These are phyloP conservation scores for Beauveria pseudobassiana DNA, from an alignment of 2,329 filamentous ascomycete genomes.

Conservation along the genomic window DNA sequence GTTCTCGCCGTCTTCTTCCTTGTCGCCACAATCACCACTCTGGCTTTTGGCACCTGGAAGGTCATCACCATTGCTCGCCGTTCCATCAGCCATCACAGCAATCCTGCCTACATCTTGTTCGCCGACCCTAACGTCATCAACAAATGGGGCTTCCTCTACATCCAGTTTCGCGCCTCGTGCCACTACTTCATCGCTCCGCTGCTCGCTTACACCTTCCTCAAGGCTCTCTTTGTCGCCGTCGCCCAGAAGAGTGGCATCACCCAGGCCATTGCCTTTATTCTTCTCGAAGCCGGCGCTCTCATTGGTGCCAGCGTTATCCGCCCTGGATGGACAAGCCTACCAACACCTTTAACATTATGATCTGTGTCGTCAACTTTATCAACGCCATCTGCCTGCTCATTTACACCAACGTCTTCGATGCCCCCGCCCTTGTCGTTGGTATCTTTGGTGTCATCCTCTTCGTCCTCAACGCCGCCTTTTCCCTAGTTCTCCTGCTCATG, in stretches of 20 bases:
- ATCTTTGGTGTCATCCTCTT: conserved; percentile 87
- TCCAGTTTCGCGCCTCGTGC: conserved; percentile 89
- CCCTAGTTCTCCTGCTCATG: conserved; percentile 74
- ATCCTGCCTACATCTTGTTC: conserved; percentile 93
- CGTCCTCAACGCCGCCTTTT: conserved; percentile 76
- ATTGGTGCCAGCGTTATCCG: conserved; percentile 72
- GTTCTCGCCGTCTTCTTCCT: conserved; percentile 86
- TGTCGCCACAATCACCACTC: conserved; percentile 66
- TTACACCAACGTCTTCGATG: conserved; percentile 80
- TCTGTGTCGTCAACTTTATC: conserved; percentile 82
- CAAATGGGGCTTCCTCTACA: conserved; percentile 97
- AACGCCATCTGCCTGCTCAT: conserved; percentile 84
- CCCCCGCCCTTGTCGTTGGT: conserved; percentile 75
- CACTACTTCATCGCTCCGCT: conserved; percentile 90
- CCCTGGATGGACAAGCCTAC: conserved; percentile 99
- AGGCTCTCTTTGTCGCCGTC: conserved; percentile 82
- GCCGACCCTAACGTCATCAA: conserved; percentile 90
- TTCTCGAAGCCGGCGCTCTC: conserved; percentile 74
- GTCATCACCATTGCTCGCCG: conserved; percentile 83
- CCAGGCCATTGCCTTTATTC: conserved; percentile 74
- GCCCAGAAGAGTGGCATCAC: conserved; percentile 62
- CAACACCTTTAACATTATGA: conserved; percentile 92
- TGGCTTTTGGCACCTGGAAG: conserved; percentile 83
- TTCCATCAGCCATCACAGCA: conserved; percentile 87
- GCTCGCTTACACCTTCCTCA: conserved; percentile 72